Percentiles rank a stretch among this genome's conserved stretches.
phyloP scores from a whole-genome alignment of 768 basidiomycete species.

The Pisolithus sp. region DNA sequence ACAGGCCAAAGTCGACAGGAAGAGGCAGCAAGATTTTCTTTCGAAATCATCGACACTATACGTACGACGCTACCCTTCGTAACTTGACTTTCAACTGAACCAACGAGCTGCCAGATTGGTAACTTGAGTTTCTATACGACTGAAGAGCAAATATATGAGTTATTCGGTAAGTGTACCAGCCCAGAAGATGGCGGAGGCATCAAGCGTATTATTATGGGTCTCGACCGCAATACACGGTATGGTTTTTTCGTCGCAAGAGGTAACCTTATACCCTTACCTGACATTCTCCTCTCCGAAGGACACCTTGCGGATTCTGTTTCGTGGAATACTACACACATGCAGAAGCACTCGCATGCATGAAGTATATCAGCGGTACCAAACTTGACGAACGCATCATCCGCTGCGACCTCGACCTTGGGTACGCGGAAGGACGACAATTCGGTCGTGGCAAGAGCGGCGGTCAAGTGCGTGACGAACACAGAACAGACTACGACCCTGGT shows the following conservation, averaged over 20 bases:
- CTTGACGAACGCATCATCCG: constrained; percentile 98
- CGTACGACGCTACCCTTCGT: constrained; percentile 41
- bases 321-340: constrained; percentile 94
- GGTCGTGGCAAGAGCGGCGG: constrained; percentile 97
- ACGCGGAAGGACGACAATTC: constrained; percentile 94
- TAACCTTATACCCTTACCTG: neutral
- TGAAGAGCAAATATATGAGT: constrained; percentile 92
- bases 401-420: constrained; percentile 95
- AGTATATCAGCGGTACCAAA: constrained; percentile 95
- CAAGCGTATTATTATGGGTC: constrained; percentile 92
- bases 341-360: constrained; percentile 88
- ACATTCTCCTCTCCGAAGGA: constrained; percentile 39
- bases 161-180: constrained; percentile 86
- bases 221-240: constrained; percentile 83
- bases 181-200: constrained; percentile 85
- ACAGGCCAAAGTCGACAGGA: constrained; percentile 72
- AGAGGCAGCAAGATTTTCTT: constrained; percentile 74
- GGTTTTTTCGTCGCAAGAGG: constrained; percentile 9
- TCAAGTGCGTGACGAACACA: constrained; percentile 92
- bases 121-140: constrained; percentile 93
- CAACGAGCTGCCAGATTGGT: constrained; percentile 53
- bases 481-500: constrained; percentile 95
- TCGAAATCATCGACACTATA: constrained; percentile 85
- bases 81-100: constrained; percentile 4
- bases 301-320: constrained; percentile 93